These are phyloP conservation scores for Nidula microcarpa DNA, from an alignment of 768 basidiomycete genomes.

Conservation along the genomic window DNA sequence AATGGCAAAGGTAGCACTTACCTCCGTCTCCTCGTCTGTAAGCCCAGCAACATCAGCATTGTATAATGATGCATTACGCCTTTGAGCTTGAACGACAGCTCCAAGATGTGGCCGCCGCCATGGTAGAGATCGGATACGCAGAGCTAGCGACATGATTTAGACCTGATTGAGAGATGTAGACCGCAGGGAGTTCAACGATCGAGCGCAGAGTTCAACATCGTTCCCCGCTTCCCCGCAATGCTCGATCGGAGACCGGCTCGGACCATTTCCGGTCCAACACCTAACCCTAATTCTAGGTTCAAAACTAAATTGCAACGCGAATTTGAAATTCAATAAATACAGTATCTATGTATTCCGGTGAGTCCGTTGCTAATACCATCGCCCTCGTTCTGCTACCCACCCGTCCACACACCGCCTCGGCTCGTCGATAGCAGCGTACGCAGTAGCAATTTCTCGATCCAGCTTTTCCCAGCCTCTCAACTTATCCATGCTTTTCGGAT, in stretches of 20 bases:
- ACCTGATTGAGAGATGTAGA: too few species aligned
- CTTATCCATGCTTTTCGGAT: conserved; percentile 68
- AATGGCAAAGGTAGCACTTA: conserved; percentile 21
- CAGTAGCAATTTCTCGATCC: conserved; percentile 57
- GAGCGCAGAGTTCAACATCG: too few species aligned
- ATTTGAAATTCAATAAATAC: too few species aligned
- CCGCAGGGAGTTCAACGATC: too few species aligned
- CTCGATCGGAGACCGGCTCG: too few species aligned
- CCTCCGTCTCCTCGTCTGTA: conserved; percentile 78
- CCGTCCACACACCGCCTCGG: conserved; percentile 30
- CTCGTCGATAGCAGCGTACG: conserved; percentile 12
- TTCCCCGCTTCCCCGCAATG: neutral
- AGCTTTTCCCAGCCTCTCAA: conserved; percentile 69
- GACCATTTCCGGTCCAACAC: too few species aligned
- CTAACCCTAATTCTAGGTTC: too few species aligned
- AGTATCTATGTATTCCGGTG: too few species aligned
- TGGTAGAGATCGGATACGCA: too few species aligned
- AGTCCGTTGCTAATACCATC: too few species aligned
- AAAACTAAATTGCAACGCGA: too few species aligned
- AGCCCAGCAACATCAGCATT: conserved; percentile 73
- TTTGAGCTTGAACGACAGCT: neutral
- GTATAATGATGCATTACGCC: conserved; percentile 55
- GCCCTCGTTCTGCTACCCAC: neutral
- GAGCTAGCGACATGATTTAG: too few species aligned
- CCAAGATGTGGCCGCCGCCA: neutral